These are phyloP conservation scores for Pittosporum tobira DNA, from an alignment of 129 eudicot species.

Conservation along the genomic window DNA sequence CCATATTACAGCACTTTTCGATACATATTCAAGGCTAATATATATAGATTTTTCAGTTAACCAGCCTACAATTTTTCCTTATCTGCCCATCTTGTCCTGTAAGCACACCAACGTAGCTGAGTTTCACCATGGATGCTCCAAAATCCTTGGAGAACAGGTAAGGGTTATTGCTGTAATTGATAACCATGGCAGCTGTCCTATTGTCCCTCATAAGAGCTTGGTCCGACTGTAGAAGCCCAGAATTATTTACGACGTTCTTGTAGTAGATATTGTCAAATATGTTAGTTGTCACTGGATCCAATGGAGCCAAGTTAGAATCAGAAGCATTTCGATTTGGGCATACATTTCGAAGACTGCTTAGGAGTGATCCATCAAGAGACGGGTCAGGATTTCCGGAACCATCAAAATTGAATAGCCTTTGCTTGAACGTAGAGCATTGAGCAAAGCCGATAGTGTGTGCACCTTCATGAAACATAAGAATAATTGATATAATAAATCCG, in stretches of 20 bases:
- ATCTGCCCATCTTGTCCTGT: constrained; percentile 36
- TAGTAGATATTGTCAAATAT: constrained; percentile 59
- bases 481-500: too few relatives aligned
- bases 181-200: constrained; percentile 43
- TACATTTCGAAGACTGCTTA: constrained; percentile 32
- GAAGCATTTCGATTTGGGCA: constrained; percentile 65
- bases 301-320: constrained; percentile 48
- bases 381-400: constrained; percentile 70
- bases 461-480: constrained; percentile 39
- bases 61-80: constrained; percentile 24
- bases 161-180: constrained; percentile 45
- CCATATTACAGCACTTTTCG: too few relatives aligned
- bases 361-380: constrained; percentile 45
- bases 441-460: constrained; percentile 82
- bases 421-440: constrained; percentile 59
- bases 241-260: constrained; percentile 44
- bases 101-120: constrained; percentile 54
- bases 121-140: constrained; percentile 56
- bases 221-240: constrained; percentile 64
- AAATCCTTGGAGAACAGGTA: constrained; percentile 45
- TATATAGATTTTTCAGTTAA: constrained; percentile 22
- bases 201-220: constrained; percentile 64
- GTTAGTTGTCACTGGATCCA: constrained; percentile 40
- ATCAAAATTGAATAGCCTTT: constrained; percentile 51
- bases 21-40: too few relatives aligned